Conservation (phyloP, 345 rosid genomes). For the Murraya koenigii region DNA sequence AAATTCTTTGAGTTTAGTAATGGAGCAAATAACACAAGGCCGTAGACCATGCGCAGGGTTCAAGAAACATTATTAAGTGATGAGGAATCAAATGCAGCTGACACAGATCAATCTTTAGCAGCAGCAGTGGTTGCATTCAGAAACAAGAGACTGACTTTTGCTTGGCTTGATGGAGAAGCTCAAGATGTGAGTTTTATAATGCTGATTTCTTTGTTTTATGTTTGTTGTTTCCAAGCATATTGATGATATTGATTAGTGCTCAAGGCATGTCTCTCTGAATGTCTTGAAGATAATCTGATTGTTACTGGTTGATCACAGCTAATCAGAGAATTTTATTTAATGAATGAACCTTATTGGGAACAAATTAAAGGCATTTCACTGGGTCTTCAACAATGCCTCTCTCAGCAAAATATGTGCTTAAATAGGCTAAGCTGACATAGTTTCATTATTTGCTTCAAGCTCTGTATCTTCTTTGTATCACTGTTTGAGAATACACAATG, state of each 20-base stretch:
- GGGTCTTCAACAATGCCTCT: background rate
- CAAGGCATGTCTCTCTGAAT: background rate
- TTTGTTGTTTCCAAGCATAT: background rate
- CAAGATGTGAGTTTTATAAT: constrained; percentile 56
- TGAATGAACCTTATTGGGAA: background rate
- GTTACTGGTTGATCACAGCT: background rate
- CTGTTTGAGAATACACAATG: too few species aligned
- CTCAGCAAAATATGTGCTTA: background rate
- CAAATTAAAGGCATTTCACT: background rate
- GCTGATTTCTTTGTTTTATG: background rate
- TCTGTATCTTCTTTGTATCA: background rate
- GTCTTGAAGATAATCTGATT: background rate
- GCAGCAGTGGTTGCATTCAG: constrained; percentile 50
- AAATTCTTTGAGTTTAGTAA: constrained; percentile 17
- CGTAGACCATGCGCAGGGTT: constrained; percentile 87
- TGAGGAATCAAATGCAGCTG: constrained; percentile 31
- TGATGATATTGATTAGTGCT: constrained; percentile 1
- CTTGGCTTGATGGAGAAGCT: constrained; percentile 93
- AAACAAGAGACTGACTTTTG: constrained; percentile 68
- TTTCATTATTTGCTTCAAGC: background rate
- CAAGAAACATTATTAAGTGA: constrained; percentile 50
- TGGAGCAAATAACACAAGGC: constrained; percentile 31
- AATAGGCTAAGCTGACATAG: background rate
- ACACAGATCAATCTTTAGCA: constrained; percentile 33
- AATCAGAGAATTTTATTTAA: too few species aligned